Base-by-base conservation (phyloP, 2,329 filamentous ascomycete species). In the Elsinoe batatas region DNA sequence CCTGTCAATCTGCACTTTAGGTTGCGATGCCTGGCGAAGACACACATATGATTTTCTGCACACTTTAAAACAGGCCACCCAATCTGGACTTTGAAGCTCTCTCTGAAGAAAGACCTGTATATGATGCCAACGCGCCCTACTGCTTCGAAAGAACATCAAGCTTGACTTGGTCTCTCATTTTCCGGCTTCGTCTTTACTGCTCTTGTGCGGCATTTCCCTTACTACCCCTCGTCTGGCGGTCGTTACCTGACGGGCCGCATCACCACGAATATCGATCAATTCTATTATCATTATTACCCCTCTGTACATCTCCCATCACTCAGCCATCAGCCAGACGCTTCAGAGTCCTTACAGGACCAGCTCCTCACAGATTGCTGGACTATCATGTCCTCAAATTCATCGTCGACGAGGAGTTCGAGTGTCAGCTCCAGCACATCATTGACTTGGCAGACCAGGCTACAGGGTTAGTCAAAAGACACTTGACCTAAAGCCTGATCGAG, bases 371-470 rank as follows among this genome's bases (percentile, higher is more conserved):
- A 22, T 30, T 15, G 26, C 18, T 33, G 26, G 15, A 15, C 18
- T 20, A 56, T 36, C 17, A 59, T 59, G 58, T 50, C 58, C 46
- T 57, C 56, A n/a, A 49, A 54, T 32, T 56, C 58, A 15, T 50
- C 53, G 18, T 56, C 53, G 3, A 57, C 56, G 26, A 22, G 46
- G 7, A 57, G 57, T 32, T 54, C 58, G 26, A 53, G 35, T 42
- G 37, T 55, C 17, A 58, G 57, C 15, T 44, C 57, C 17, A 58
- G 42, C 8, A 49, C 55, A n/a, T 58, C 59, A n/a, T 54, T 46
- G 35, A 57, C 59, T 35, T 64, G 62, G 62, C 62, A 64, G 49
- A 60, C 61, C 38, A 59, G 56, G 55, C 61, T 71, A 57, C 67
- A 62, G 44, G 62, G 69, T 71, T 56, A 56, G 66, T 30, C 58